These are phyloP conservation scores for Nakazawaea pomicola DNA, from an alignment of 805 yeast species.

Conservation along the genomic window DNA sequence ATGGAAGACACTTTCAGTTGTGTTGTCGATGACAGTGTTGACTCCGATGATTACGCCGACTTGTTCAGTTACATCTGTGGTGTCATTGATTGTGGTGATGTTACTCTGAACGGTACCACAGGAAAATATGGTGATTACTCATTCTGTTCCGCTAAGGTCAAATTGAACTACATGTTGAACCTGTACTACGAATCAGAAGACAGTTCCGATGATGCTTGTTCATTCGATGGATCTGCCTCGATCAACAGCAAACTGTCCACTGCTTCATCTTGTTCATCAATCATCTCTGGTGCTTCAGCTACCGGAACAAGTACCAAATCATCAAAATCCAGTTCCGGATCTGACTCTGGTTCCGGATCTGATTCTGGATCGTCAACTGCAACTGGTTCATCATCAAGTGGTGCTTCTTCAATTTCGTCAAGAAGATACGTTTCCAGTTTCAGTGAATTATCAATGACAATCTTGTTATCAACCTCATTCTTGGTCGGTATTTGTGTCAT, in stretches of 20 bases:
- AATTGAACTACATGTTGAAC: constrained; percentile 62
- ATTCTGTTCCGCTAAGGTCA: constrained; percentile 62
- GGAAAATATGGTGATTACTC: constrained; percentile 74
- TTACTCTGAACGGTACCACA: constrained; percentile 53
- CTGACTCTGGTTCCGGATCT: constrained; percentile 18
- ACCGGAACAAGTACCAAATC: neutral
- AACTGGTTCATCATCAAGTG: constrained; percentile 4
- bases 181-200: constrained; percentile 52
- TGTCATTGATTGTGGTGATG: constrained; percentile 52
- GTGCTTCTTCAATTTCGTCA: constrained; percentile 10
- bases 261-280: constrained; percentile 50
- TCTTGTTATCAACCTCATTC: constrained; percentile 3
- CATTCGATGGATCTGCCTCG: constrained; percentile 65
- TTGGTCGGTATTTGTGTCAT: constrained; percentile 6
- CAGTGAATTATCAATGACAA: constrained; percentile 9
- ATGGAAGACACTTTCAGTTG: constrained; percentile 50
- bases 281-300: constrained; percentile 35
- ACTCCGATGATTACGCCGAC: constrained; percentile 50
- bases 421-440: constrained; percentile 4
- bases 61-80: constrained; percentile 58
- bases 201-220: constrained; percentile 48
- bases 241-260: constrained; percentile 40
- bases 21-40: constrained; percentile 54
- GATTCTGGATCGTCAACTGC: constrained; percentile 16
- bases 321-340: constrained; percentile 14